These are phyloP conservation scores for Gamsiella multidivaricata DNA, from an alignment of 192 early-diverging fungal genomes.

Conservation along the genomic window DNA sequence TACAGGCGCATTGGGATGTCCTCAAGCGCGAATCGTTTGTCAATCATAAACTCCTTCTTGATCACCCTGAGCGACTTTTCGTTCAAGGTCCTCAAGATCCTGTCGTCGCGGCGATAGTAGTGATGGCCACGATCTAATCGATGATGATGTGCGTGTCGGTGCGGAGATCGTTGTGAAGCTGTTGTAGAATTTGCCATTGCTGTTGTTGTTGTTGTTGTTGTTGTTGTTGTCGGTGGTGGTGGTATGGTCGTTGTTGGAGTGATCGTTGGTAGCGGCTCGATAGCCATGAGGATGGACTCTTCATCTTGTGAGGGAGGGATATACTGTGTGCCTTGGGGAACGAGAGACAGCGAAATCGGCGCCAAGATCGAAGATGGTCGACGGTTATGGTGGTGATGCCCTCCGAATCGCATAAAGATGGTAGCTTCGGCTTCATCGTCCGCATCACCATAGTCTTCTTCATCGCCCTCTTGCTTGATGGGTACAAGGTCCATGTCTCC, in stretches of 20 bases:
- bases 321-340: no score
- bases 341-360: no score
- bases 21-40: slow-evolving; percentile 33
- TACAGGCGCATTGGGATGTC: slow-evolving; percentile 42
- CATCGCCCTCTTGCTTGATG: slow-evolving; percentile 14
- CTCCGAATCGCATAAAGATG: slow-evolving; percentile 15
- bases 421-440: slow-evolving; percentile 29
- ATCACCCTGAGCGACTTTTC: slow-evolving; percentile 19
- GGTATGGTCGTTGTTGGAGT: no score
- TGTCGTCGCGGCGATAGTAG: background rate
- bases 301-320: no score
- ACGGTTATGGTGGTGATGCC: background rate
- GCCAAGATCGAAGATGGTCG: no score
- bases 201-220: no score
- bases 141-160: no score
- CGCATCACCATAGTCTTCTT: slow-evolving; percentile 30
- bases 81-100: background rate
- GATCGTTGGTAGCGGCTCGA: no score
- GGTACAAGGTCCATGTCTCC: background rate
- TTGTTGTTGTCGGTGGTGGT: no score
- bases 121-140: background rate
- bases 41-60: slow-evolving; percentile 42
- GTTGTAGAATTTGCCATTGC: no score
- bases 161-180: no score
- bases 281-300: no score